Evolutionary conservation across 768 basidiomycete species (phyloP).

Genomic region (Dictyophora rubrovolvata): DNA sequence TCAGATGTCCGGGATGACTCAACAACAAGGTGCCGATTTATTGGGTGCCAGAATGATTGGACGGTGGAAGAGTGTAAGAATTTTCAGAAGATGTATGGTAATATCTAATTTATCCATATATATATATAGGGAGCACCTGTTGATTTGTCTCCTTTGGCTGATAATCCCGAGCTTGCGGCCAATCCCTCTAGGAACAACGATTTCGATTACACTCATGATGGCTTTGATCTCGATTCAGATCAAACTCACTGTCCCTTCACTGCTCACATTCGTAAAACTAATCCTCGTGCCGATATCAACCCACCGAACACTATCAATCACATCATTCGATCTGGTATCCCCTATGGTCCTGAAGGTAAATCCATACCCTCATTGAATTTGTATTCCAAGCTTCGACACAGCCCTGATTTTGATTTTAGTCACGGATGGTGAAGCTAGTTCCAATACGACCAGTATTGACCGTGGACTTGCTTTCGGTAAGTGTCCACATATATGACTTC

Average conservation of each 20-base stretch:
- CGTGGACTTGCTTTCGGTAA: slow-evolving; percentile 38
- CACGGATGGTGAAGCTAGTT: slow-evolving; percentile 25
- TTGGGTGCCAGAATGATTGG: slow-evolving; percentile 25
- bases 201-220: slow-evolving; percentile 27
- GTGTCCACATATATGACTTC: neutral
- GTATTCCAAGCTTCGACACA: slow-evolving; percentile 20
- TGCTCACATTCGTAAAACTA: slow-evolving; percentile 37
- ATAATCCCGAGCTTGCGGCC: slow-evolving; percentile 18
- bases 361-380: slow-evolving; percentile 24
- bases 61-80: slow-evolving; percentile 22
- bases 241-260: slow-evolving; percentile 31
- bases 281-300: slow-evolving; percentile 27
- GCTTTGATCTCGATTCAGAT: slow-evolving; percentile 13
- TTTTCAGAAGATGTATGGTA: slow-evolving; percentile 13
- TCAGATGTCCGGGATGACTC: slow-evolving; percentile 11
- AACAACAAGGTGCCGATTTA: slow-evolving; percentile 16
- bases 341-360: slow-evolving; percentile 23
- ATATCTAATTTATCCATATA: slow-evolving; percentile 37
- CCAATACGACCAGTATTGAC: slow-evolving; percentile 31
- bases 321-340: slow-evolving; percentile 26
- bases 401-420: slow-evolving; percentile 44
- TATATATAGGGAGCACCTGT: slow-evolving; percentile 29
- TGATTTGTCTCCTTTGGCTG: slow-evolving; percentile 19
- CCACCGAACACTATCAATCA: slow-evolving; percentile 1
- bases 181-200: slow-evolving; percentile 22